Base-by-base conservation (phyloP, 306 rosid species). In the Cicer yamashitae region DNA sequence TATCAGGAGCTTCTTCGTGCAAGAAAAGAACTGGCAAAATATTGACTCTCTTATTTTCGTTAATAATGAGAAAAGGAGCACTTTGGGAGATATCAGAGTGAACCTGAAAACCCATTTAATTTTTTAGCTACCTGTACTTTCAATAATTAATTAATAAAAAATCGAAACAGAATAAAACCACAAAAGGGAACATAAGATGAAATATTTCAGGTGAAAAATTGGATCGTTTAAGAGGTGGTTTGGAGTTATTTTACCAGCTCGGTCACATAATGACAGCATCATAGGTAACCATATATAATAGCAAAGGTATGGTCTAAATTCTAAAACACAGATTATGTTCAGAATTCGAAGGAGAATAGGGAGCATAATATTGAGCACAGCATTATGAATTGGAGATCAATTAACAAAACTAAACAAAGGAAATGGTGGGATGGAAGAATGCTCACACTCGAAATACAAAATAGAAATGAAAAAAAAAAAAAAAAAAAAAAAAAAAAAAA, bases 61-160 rank as follows among this genome's bases (percentile, higher is more conserved):
- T 82, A 64, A 94, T 71, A 60, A 88, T 62, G 67, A 91, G 87
- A 77, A 94, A 90, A 57, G 97, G 94, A 68, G 88, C 79, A 78
- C 80, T 82, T 74, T 79, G 73, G 1, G 81, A 50, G 48, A 46
- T 83, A 73, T 83, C 87, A 8, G 82, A 77, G 74, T 22, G 70
- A 70, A 79, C 88, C 97, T 91, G 96, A 88, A 86, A 41, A 30
- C 41, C 69, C 54, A 73, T 44, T 56, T 48, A 14, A 37, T 50
- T 67, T 62, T 58, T 66, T 50, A 82, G 59, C 62, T 14, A 43
- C 10, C 61, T 14, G 46, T 6, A 56, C 25, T 44, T 18, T 70
- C 67, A 66, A 34, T 63, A 61, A 17, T 22, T 44, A 73, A 79
- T 30, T 30, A 30, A 79, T 4, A 84, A 65, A 66, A 18, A 51